Evolutionary conservation across 306 rosid genomes (phyloP), one percentile per base, ranked within the genome.

Genomic region (Macrotyloma uniflorum): DNA sequence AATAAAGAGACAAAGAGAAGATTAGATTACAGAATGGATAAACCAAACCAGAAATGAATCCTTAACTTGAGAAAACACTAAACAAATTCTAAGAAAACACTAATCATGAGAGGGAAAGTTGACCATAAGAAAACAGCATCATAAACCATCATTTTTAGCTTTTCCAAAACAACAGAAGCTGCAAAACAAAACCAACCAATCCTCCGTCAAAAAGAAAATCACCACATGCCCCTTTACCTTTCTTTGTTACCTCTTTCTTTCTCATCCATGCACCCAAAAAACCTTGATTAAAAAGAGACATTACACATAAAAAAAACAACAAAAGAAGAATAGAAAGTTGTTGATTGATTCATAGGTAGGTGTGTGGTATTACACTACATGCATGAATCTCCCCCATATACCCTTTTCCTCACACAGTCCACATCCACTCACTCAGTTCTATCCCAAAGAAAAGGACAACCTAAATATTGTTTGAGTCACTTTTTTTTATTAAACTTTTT

Each of bases 121-220:
- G 80, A 80, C 63, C 70, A 40, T 36, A 6, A 67, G 66, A 65
- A 42, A 16, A 55, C 43, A 28, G 23, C 67, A 75, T 59, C 66
- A 81, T 81, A 46, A 8, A 45, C 35, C 80, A 75, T 68, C 71
- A 68, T 74, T 74, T 43, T 47, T 6, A 32, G 58, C 14, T 67
- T 74, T 74, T 57, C 71, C 66, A 74, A 23, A 58, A 45, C 43
- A 33, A 38, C 32, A 20, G 58, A 49, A 46, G 33, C 76, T 19
- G 46, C n/a, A 54, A 76, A 51, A 51, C 14, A 24, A 6, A 66
- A 26, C 6, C 30, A 67, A 58, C 32, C 64, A n/a, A n/a, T n/a
- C n/a, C n/a, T n/a, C n/a, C n/a, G n/a, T n/a, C n/a, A n/a, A n/a
- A n/a, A n/a, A n/a, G n/a, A n/a, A n/a, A n/a, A n/a, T n/a, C n/a